Base-by-base conservation (phyloP, 305 asterid species). In the Stenogyne calaminthoides region DNA sequence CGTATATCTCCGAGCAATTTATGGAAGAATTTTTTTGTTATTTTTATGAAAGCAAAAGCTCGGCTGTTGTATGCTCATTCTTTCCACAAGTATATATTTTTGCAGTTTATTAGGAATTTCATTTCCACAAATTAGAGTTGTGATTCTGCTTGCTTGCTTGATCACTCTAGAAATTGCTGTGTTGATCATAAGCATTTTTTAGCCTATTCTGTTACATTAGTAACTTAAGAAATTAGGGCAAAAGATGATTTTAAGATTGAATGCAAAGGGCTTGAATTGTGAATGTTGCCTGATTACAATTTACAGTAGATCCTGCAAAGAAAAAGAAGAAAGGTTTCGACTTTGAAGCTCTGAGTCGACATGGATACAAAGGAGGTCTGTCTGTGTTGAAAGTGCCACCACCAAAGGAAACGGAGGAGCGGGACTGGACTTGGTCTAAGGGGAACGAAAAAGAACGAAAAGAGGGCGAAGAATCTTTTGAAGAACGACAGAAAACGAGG, bases 351-450 rank as follows among this genome's bases (percentile, higher is more conserved):
- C 78, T 95, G 86, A 84, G 84, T 67, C 87, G 78, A 40, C 95
- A 95, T 68, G 99, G 98, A 49, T 95, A 89, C 68, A 87, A 76
- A 80, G 98, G 99, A 34, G 97, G 99, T 65, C 70, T 91, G 9
- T 95, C 99, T 1, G 95, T 95, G 42, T 71, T 95, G 85, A 85
- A 70, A 3, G 97, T 95, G 79, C 97, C 97, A 4, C 89, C 92
- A 9, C 98, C 97, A 2, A 92, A 84, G 81, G 97, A 85, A 54
- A 82, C 80, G 5, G 93, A 86, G 69, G 79, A 79, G 49, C 87
- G 79, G 68, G 80, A 90, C 83, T 92, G 98, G 98, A 74, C 96
- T 22, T 95, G 98, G 98, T 85, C 94, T 0, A 84, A 69, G 0
- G 99, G 99, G 74, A 84, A 83, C 66, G 96, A 90, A 62, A 76